Evolutionary conservation across 1,139 yeast genomes (phyloP).

Genomic region (Petasospora fabianii): DNA sequence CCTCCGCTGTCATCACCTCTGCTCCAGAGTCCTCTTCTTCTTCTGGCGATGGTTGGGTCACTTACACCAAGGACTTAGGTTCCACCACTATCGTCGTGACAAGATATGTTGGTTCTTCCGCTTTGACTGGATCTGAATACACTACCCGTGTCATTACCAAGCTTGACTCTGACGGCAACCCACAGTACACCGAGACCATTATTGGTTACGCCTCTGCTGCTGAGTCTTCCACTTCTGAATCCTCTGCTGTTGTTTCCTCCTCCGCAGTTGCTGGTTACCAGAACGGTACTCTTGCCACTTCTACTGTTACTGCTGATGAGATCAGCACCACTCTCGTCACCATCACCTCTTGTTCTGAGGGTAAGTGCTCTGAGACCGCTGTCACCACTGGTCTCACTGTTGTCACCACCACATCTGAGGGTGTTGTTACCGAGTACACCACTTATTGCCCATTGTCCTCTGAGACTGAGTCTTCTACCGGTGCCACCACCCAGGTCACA

Average conservation of each 20-base stretch:
- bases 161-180: neutral
- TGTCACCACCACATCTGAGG: constrained; percentile 18
- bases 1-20: neutral
- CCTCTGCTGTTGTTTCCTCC: neutral
- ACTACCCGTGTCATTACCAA: too few species aligned
- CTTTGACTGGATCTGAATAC: too few species aligned
- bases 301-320: constrained; percentile 3
- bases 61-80: neutral
- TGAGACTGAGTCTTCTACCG: neutral
- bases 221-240: neutral
- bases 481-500: too few species aligned
- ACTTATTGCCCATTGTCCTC: constrained; percentile 20
- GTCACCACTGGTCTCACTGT: constrained; percentile 23
- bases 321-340: constrained; percentile 11
- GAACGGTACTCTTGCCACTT: too few species aligned
- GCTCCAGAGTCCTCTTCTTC: neutral
- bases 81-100: too few species aligned
- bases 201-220: neutral
- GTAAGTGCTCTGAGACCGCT: constrained; percentile 20
- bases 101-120: neutral
- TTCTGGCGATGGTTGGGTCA: neutral
- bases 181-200: neutral
- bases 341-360: constrained; percentile 20
- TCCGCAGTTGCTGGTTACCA: too few species aligned
- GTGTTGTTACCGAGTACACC: constrained; percentile 20